Conservation (phyloP, 805 yeast species). For the Candida maesae region DNA sequence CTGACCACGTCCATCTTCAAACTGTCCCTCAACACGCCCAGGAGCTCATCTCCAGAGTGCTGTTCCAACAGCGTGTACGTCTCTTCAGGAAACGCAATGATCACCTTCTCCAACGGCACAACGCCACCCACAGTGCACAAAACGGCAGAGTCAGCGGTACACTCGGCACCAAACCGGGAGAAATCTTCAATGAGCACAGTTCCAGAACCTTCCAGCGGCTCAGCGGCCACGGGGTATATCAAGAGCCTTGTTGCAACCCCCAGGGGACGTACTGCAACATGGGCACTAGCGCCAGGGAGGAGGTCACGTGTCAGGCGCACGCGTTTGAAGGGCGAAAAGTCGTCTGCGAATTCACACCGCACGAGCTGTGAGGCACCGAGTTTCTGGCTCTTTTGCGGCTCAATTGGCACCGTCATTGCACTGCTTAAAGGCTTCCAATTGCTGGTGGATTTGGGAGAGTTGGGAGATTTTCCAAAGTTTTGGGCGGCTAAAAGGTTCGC, state of each 20-base stretch:
- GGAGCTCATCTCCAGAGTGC: conserved; percentile 16
- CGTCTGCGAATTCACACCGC: conserved; percentile 15
- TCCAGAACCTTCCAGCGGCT: conserved; percentile 2
- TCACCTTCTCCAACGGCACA: conserved; percentile 15
- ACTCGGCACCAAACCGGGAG: conserved; percentile 15
- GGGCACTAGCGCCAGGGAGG: conserved; percentile 1
- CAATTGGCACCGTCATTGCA: too few relatives aligned
- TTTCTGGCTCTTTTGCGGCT: too few relatives aligned
- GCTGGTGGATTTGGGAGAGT: too few relatives aligned
- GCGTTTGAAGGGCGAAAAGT: conserved; percentile 1
- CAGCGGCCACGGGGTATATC: conserved; percentile 6
- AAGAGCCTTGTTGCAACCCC: conserved; percentile 15
- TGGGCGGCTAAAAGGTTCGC: too few relatives aligned
- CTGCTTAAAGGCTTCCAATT: too few relatives aligned
- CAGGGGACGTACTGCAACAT: conserved; percentile 20
- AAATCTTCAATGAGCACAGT: conserved; percentile 10
- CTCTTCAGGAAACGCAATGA: conserved; percentile 23
- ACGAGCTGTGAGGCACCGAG: too few relatives aligned
- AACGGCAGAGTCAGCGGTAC: conserved; percentile 21
- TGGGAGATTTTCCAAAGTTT: too few relatives aligned
- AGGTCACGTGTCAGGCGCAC: conserved; percentile 11
- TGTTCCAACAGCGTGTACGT: conserved; percentile 17
- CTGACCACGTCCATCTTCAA: conserved; percentile 15
- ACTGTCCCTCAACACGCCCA: conserved; percentile 6
- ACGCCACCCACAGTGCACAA: conserved; percentile 14